Percentiles rank a stretch among this genome's conserved stretches.
phyloP scores from a whole-genome alignment of 1,139 yeast genomes.

The Yamadazyma pseudoaaseri region DNA sequence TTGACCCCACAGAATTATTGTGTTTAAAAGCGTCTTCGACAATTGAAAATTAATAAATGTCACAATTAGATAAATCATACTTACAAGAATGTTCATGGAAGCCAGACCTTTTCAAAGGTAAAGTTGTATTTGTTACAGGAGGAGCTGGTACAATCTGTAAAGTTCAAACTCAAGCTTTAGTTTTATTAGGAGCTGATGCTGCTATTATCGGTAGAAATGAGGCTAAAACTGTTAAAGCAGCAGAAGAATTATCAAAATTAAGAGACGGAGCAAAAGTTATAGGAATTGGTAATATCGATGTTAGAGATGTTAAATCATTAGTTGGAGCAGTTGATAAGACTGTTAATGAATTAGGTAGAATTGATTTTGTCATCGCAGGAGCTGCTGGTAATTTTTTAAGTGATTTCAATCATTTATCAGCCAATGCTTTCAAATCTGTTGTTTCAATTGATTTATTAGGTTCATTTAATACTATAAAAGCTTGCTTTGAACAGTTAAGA shows the following conservation, averaged over 20 bases:
- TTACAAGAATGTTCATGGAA: conserved; percentile 40
- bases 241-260: conserved; percentile 58
- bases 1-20: conserved; percentile 1
- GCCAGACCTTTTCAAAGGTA: conserved; percentile 71
- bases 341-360: conserved; percentile 64
- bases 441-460: conserved; percentile 86
- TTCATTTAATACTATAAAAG: conserved; percentile 85
- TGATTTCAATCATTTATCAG: conserved; percentile 73
- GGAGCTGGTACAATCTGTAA: conserved; percentile 96
- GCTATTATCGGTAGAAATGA: conserved; percentile 79
- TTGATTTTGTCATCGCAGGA: conserved; percentile 89
- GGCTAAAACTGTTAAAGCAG: conserved; percentile 66
- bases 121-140: conserved; percentile 91
- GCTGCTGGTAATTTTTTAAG: conserved; percentile 95
- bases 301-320: conserved; percentile 63
- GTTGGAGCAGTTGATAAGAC: conserved; percentile 64
- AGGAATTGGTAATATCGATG: conserved; percentile 76
- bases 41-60: conserved; percentile 1
- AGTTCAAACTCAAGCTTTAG: conserved; percentile 85
- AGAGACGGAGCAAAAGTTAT: conserved; percentile 68
- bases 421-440: conserved; percentile 89
- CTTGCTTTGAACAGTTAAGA: conserved; percentile 65
- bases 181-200: conserved; percentile 83
- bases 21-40: neutral
- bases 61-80: conserved; percentile 26